These are phyloP conservation scores for Fusarium caatingaense DNA, from an alignment of 2,329 filamentous ascomycete species.

Conservation along the genomic window DNA sequence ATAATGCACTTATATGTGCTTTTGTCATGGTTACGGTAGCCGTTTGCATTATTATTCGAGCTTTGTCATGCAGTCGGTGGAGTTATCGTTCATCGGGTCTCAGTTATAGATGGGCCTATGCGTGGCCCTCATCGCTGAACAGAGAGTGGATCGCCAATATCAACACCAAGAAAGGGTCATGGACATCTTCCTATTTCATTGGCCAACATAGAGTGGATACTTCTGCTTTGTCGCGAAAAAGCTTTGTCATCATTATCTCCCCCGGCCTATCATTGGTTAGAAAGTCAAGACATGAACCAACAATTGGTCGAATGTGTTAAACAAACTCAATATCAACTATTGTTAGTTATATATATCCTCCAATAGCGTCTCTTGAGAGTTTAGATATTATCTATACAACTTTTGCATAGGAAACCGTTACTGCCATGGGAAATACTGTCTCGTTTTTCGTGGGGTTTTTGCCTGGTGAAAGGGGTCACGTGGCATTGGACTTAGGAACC, in stretches of 20 bases:
- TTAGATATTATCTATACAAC: not conserved
- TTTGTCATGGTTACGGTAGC: not conserved
- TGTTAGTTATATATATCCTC: not conserved
- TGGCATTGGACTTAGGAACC: fast-evolving
- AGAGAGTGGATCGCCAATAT: not conserved
- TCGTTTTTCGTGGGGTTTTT: not conserved
- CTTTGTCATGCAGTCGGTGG: not conserved
- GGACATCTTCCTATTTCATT: not conserved
- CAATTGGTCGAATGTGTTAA: not conserved
- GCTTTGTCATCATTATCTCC: not conserved
- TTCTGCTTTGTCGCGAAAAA: not conserved
- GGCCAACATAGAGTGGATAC: not conserved
- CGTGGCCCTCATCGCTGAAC: not conserved
- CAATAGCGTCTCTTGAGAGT: not conserved
- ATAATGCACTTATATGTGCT: not conserved
- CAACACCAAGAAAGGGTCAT: not conserved
- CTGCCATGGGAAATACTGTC: not conserved
- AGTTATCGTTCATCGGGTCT: not conserved
- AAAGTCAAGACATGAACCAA: not conserved
- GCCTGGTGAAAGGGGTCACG: not conserved
- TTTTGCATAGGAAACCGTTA: not conserved
- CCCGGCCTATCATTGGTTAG: not conserved
- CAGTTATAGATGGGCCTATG: not conserved
- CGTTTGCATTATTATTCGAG: too few relatives aligned
- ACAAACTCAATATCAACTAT: not conserved